phyloP scores from a whole-genome alignment of 495 filamentous ascomycete genomes.

The Neurospora sp. region DNA sequence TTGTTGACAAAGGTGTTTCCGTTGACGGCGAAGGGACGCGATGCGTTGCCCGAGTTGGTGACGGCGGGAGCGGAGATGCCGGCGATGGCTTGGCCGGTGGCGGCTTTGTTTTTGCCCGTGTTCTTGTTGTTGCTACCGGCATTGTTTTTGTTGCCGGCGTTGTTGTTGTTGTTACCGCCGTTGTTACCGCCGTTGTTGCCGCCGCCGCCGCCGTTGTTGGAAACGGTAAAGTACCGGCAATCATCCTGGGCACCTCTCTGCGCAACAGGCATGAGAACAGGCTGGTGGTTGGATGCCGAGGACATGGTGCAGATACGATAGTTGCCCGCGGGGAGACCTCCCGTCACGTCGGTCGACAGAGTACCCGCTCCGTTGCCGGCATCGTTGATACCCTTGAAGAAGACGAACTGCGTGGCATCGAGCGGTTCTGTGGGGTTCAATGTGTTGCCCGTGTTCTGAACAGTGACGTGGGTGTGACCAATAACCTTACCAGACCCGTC shows the following conservation, averaged over 20 bases:
- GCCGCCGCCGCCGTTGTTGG: conserved; percentile 12
- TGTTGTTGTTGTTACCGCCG: conserved; percentile 7
- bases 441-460: conserved; percentile 48
- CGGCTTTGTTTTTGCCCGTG: not conserved
- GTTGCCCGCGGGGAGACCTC: conserved; percentile 55
- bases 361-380: conserved; percentile 53
- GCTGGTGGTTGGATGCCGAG: conserved; percentile 62
- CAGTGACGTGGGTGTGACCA: conserved; percentile 63
- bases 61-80: conserved; percentile 26
- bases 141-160: conserved; percentile 3
- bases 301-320: conserved; percentile 68
- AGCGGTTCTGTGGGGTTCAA: conserved; percentile 42
- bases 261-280: conserved; percentile 67
- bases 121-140: not conserved
- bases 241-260: conserved; percentile 67
- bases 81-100: conserved; percentile 15
- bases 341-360: conserved; percentile 43
- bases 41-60: conserved; percentile 29
- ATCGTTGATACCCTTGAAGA: conserved; percentile 75
- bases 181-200: conserved; percentile 9
- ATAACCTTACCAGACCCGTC: conserved; percentile 44
- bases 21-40: conserved; percentile 39
- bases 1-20: conserved; percentile 39
- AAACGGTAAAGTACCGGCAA: conserved; percentile 51
- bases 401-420: conserved; percentile 49